phyloP scores from a whole-genome alignment of 352 stramenopile genomes.

The Globisporangium spinosum region DNA sequence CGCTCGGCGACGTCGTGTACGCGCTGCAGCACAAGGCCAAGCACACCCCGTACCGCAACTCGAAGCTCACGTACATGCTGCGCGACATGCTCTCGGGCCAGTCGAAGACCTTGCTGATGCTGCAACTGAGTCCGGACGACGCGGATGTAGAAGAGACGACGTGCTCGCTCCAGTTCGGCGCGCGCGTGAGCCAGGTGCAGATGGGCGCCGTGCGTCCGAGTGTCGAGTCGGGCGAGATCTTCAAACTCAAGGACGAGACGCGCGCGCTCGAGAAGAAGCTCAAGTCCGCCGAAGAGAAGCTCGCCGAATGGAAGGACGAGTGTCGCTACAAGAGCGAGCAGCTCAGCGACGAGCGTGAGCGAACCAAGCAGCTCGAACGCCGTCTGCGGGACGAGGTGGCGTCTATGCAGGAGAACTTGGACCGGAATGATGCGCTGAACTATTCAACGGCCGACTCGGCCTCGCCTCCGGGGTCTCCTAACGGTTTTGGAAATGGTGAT shows the following conservation, averaged over 20 bases:
- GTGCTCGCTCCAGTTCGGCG: conserved; percentile 88
- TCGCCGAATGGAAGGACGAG: conserved; percentile 43
- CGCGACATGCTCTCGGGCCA: conserved; percentile 89
- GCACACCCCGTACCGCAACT: conserved; percentile 94
- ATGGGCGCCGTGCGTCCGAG: conserved; percentile 82
- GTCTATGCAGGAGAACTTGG: conserved; percentile 21
- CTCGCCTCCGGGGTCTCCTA: conserved; percentile 16
- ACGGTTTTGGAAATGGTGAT: neutral
- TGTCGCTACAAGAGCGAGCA: conserved; percentile 48
- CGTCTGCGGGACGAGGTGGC: conserved; percentile 38
- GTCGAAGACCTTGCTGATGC: conserved; percentile 92
- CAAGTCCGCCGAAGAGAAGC: conserved; percentile 24
- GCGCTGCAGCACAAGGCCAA: conserved; percentile 89
- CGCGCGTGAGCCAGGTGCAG: conserved; percentile 86
- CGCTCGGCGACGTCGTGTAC: conserved; percentile 97
- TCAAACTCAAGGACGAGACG: conserved; percentile 70
- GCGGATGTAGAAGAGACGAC: conserved; percentile 85
- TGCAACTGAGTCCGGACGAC: conserved; percentile 84
- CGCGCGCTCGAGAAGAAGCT: conserved; percentile 38
- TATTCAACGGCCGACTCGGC: conserved; percentile 12
- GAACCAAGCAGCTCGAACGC: conserved; percentile 39
- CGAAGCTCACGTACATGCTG: conserved; percentile 93
- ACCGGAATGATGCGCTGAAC: conserved; percentile 23
- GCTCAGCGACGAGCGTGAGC: conserved; percentile 35
- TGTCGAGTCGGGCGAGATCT: conserved; percentile 73